These are phyloP conservation scores for Marasmius tenuissimus DNA, from an alignment of 1,284 basidiomycete genomes.

Conservation along the genomic window DNA sequence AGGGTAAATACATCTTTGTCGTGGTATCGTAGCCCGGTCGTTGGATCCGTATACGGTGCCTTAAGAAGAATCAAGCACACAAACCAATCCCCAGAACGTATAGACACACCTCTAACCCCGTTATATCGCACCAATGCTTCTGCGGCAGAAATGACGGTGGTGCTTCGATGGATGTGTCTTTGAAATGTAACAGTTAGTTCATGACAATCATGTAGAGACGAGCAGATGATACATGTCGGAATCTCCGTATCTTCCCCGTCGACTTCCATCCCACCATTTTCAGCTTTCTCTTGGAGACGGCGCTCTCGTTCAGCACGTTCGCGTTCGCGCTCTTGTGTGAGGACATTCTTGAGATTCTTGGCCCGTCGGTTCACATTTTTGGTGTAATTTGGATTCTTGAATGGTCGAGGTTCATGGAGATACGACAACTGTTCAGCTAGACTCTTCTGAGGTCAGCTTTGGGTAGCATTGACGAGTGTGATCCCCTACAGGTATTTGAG, in stretches of 20 bases:
- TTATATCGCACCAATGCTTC: constrained; percentile 84
- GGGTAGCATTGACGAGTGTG: neutral
- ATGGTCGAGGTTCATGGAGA: constrained; percentile 64
- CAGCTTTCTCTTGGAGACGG: constrained; percentile 41
- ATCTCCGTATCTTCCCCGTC: constrained; percentile 54
- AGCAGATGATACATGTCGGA: constrained; percentile 57
- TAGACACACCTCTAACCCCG: constrained; percentile 69
- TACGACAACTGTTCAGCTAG: constrained; percentile 73
- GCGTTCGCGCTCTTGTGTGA: constrained; percentile 73
- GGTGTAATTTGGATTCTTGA: constrained; percentile 70
- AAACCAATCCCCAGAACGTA: neutral
- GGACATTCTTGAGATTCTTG: constrained; percentile 74
- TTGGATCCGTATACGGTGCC: constrained; percentile 86
- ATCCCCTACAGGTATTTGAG: constrained; percentile 37
- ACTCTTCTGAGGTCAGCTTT: constrained; percentile 1
- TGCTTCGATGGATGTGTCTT: constrained; percentile 83
- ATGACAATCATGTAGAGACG: neutral
- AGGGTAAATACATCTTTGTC: constrained; percentile 86
- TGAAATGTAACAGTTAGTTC: neutral
- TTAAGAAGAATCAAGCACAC: constrained; percentile 23
- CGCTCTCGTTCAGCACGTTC: constrained; percentile 66
- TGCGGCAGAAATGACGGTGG: constrained; percentile 81
- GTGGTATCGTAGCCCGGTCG: constrained; percentile 79
- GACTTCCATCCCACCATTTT: constrained; percentile 30
- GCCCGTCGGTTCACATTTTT: constrained; percentile 70